Base-by-base conservation (phyloP, 208 protist species). In the Polymyxa betae region DNA sequence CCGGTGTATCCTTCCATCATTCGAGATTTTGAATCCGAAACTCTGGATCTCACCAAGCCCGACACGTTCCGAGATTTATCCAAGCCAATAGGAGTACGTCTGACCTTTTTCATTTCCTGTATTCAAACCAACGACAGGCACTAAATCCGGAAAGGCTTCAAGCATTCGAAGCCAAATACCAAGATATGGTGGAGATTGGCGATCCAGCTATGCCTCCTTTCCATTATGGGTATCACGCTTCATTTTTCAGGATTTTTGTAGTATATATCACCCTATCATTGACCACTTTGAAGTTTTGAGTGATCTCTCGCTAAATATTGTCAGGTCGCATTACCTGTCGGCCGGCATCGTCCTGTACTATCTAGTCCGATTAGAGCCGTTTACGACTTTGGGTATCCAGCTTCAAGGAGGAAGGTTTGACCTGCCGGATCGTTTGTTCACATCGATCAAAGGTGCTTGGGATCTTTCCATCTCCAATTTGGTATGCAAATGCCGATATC, bases 301-400 rank as follows among this genome's bases (percentile, higher is more conserved):
- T 24, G 49, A 29, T 60, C 24, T 60, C 49, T 60, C 12, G 5
- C 49, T n/a, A n/a, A n/a, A n/a, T n/a, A 60, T 60, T 60, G 5
- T 60, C 49, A 60, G 49, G 49, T 98, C 98, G 38, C 98, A 99
- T 94, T 99, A 99, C 92, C 98, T 96, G 88, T 98, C 95, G 0
- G 94, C 97, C 29, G 97, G 95, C 10, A 95, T 98, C 43, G 97
- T 97, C 35, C 93, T 99, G 38, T 98, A 98, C 93, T 99, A 97
- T 92, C 93, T 99, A 35, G 93, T 99, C 0, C 96, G 98, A 35
- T 78, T 99, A 0, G 97, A 99, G 94, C 98, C 98, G 68, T 99
- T 98, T 94, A 98, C 98, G 16, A 96, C 95, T 0, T 92, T 98
- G 5, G 94, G 96, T 78, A 91, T 96, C 35, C 41, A 94, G 20